A percentile compares a stretch with the other conserved stretches of the same genome.
Conservation (phyloP, 2,329 filamentous ascomycete genomes). For the Bipolaris gigantea region DNA sequence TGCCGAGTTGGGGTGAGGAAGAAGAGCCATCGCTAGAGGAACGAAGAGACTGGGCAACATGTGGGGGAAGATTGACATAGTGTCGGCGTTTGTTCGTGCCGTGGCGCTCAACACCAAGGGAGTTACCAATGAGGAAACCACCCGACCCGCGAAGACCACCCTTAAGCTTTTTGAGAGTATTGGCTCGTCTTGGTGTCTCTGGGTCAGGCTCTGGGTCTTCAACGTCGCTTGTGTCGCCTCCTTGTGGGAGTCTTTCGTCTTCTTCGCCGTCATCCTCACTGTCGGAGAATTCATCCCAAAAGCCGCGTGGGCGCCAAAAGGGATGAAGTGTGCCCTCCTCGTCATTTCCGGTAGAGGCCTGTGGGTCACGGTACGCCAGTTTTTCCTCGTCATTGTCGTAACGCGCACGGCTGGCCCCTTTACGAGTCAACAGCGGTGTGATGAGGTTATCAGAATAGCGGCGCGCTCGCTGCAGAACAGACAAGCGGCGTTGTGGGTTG, state of each 20-base stretch:
- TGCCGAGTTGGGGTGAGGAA: constrained; percentile 25
- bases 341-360: constrained; percentile 36
- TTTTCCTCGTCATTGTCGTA: constrained; percentile 25
- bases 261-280: constrained; percentile 43
- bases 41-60: constrained; percentile 18
- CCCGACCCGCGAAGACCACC: constrained; percentile 47
- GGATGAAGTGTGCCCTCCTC: constrained; percentile 57
- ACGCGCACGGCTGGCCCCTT: constrained; percentile 31
- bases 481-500: constrained; percentile 43
- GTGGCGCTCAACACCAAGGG: constrained; percentile 56
- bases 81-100: constrained; percentile 38
- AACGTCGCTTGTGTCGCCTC: constrained; percentile 52
- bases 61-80: constrained; percentile 29
- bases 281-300: constrained; percentile 61
- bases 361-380: constrained; percentile 22
- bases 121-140: constrained; percentile 58
- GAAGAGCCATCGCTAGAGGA: constrained; percentile 14
- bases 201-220: constrained; percentile 22
- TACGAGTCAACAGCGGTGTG: constrained; percentile 44
- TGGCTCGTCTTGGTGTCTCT: constrained; percentile 23
- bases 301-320: constrained; percentile 65
- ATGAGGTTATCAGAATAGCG: constrained; percentile 52
- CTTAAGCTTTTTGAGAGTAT: constrained; percentile 35
- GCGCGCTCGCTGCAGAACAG: constrained; percentile 49
- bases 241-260: constrained; percentile 45